phyloP scores from a whole-genome alignment of 208 protist species.

The Naegleria lovaniensis region DNA sequence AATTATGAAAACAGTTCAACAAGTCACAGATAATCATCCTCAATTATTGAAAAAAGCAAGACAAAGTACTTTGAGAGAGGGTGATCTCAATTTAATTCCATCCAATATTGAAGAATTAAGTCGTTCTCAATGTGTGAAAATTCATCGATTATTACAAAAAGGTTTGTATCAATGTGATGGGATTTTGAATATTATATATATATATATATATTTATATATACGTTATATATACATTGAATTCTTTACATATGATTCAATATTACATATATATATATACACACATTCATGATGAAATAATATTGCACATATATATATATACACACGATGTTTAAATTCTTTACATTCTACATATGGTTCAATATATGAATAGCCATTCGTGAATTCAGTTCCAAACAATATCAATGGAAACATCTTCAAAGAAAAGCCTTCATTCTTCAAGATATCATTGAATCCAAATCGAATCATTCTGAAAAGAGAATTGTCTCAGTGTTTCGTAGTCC shows the following conservation, averaged over 20 bases:
- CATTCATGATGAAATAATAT: no score
- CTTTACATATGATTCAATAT: no score
- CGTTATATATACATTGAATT: no score
- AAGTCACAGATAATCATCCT: background rate
- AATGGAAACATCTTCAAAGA: constrained; percentile 27
- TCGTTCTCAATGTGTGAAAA: background rate
- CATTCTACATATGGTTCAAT: no score
- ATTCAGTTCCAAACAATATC: background rate
- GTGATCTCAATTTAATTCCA: background rate
- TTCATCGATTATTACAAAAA: background rate
- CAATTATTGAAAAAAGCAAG: background rate
- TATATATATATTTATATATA: no score
- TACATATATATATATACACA: no score
- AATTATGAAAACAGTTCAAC: constrained; percentile 2
- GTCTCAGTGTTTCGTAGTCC: background rate
- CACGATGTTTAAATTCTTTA: no score
- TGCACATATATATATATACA: no score
- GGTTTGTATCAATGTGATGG: no score
- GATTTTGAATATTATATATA: no score
- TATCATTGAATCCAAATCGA: background rate
- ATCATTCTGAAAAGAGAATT: background rate
- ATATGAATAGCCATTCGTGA: background rate
- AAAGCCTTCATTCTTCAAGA: constrained; percentile 8
- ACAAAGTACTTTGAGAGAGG: background rate
- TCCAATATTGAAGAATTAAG: background rate